These are phyloP conservation scores for Melanomma pulvis-pyrius DNA, from an alignment of 495 filamentous ascomycete genomes.

Conservation along the genomic window DNA sequence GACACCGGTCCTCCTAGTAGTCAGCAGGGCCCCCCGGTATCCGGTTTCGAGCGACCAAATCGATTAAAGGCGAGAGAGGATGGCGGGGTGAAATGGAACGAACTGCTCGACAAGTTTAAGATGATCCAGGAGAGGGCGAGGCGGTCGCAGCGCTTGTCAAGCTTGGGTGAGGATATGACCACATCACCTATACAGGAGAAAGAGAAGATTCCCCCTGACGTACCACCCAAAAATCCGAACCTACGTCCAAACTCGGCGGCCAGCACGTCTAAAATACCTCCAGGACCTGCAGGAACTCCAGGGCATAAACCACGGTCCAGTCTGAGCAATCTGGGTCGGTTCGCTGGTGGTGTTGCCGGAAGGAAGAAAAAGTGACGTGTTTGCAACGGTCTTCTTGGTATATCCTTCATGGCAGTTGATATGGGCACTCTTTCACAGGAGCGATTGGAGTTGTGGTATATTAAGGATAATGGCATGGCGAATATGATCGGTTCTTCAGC, in stretches of 20 bases:
- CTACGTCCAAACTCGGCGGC: constrained; percentile 12
- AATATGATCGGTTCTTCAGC: constrained; percentile 22
- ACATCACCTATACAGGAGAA: constrained; percentile 31
- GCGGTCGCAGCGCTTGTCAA: constrained; percentile 50
- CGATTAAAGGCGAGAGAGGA: constrained; percentile 84
- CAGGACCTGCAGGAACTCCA: not conserved
- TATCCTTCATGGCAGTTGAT: not conserved
- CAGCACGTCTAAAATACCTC: not conserved
- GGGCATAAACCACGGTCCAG: constrained; percentile 30
- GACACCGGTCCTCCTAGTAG: constrained; percentile 34
- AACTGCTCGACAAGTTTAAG: constrained; percentile 96
- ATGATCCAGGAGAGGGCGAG: constrained; percentile 80
- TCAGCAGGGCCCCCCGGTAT: constrained; percentile 35
- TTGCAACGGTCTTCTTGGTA: not conserved
- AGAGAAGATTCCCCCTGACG: constrained; percentile 31
- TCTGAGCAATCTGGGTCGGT: constrained; percentile 33
- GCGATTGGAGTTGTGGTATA: constrained; percentile 1
- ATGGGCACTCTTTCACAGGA: not conserved
- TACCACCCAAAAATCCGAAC: constrained; percentile 20
- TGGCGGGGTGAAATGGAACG: constrained; percentile 81
- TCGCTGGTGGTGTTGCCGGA: constrained; percentile 34
- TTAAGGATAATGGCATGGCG: constrained; percentile 1
- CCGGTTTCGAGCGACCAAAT: constrained; percentile 73
- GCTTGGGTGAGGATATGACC: constrained; percentile 30
- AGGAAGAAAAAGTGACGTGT: constrained; percentile 31